phyloP scores from a whole-genome alignment of 2,329 filamentous ascomycete genomes.

The Ceratocystis albifundus region DNA sequence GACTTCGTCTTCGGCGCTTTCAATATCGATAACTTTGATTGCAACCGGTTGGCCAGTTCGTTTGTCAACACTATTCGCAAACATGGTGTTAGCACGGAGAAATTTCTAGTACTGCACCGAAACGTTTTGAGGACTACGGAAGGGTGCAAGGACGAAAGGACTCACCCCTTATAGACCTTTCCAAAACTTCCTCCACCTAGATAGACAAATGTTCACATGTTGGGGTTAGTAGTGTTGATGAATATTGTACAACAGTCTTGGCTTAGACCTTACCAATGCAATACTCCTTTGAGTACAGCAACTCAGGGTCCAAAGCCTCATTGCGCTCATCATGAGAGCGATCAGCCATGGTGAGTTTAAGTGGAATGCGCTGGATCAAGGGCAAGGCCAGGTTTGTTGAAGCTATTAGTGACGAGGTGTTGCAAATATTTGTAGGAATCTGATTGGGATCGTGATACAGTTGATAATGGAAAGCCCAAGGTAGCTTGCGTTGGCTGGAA shows the following conservation, averaged over 20 bases:
- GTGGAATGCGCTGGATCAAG: constrained; percentile 10
- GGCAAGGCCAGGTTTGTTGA: not conserved
- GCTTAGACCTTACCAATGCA: constrained; percentile 56
- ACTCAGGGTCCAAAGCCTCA: constrained; percentile 67
- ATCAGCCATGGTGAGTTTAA: constrained; percentile 35
- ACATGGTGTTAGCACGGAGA: not conserved
- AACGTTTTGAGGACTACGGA: too few relatives aligned
- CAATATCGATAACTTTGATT: constrained; percentile 97
- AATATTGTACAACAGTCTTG: constrained; percentile 18
- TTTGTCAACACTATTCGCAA: constrained; percentile 64
- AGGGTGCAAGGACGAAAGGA: not conserved
- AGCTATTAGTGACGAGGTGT: not conserved
- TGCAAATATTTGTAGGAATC: not conserved
- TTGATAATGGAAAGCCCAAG: not conserved
- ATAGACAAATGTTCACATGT: constrained; percentile 23
- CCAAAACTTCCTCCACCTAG: constrained; percentile 92
- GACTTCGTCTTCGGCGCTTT: constrained; percentile 97
- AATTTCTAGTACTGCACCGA: too few relatives aligned
- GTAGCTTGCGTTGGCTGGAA: not conserved
- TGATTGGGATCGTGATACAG: not conserved
- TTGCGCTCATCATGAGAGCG: constrained; percentile 38
- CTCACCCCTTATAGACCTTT: constrained; percentile 93
- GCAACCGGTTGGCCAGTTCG: constrained; percentile 86
- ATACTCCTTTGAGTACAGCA: constrained; percentile 84
- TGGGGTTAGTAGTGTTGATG: constrained; percentile 26